Conservation (phyloP, 345 rosid genomes). For the Aethionema arabicum region DNA sequence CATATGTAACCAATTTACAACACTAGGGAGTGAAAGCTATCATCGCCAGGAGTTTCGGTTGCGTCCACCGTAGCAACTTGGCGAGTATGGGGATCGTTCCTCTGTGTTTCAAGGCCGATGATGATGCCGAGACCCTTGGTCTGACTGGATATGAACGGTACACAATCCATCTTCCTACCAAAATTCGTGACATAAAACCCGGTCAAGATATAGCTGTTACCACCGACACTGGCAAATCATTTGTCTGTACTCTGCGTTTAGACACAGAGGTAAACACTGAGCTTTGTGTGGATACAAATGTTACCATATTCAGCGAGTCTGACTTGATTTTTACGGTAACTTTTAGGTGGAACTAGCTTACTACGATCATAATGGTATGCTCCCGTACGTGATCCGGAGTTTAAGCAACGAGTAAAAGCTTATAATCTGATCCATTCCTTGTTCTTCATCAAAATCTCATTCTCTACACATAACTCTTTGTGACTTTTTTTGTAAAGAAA, state of each 20-base stretch:
- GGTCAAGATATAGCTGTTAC: constrained; percentile 57
- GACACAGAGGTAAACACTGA: constrained; percentile 53
- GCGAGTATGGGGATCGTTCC: constrained; percentile 70
- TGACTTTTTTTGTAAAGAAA: too few species aligned
- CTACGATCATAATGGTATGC: constrained; percentile 63
- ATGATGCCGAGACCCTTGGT: constrained; percentile 57
- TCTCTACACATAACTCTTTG: too few species aligned
- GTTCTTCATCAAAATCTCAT: too few species aligned
- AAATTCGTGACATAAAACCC: constrained; percentile 52
- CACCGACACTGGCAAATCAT: constrained; percentile 52
- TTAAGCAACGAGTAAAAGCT: constrained; percentile 32
- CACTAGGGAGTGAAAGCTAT: constrained; percentile 63
- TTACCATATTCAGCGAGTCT: too few species aligned
- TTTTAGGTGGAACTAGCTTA: constrained; percentile 60
- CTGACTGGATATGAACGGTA: constrained; percentile 59
- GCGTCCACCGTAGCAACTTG: constrained; percentile 61
- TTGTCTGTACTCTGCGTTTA: constrained; percentile 53
- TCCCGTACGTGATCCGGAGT: constrained; percentile 50
- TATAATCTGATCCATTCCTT: too few species aligned
- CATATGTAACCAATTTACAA: constrained; percentile 22
- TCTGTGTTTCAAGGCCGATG: constrained; percentile 57
- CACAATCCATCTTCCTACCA: constrained; percentile 55
- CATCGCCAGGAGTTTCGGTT: constrained; percentile 66
- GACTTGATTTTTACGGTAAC: background rate
- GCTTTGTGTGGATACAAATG: background rate